Evolutionary conservation across 345 rosid species (phyloP).

Genomic region (Boechera divaricarpa): DNA sequence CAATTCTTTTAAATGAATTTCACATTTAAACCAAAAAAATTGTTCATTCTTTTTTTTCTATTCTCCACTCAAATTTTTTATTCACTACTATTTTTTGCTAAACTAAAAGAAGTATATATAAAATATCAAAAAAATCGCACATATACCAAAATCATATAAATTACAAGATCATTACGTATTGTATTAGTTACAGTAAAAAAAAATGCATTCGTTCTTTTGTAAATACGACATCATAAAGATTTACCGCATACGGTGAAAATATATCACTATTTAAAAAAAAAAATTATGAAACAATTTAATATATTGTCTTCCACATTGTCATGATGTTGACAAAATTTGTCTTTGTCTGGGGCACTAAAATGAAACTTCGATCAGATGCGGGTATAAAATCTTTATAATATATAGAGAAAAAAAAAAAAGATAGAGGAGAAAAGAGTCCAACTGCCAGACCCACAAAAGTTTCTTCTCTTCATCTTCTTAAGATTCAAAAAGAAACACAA

Average conservation of each 20-base stretch:
- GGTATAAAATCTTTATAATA: too few relatives aligned
- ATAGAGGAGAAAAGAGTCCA: neutral
- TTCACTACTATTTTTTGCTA: neutral
- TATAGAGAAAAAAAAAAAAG: neutral
- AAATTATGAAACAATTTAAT: too few relatives aligned
- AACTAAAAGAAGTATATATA: neutral
- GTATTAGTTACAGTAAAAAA: neutral
- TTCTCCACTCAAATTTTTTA: neutral
- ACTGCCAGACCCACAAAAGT: slow-evolving; percentile 16
- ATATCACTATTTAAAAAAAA: neutral
- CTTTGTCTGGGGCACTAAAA: too few relatives aligned
- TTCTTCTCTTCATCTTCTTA: slow-evolving; percentile 18
- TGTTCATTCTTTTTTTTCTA: neutral
- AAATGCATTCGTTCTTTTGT: neutral
- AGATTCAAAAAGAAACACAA: slow-evolving; percentile 5
- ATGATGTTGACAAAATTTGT: too few relatives aligned
- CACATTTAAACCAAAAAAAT: too few relatives aligned
- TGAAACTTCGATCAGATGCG: too few relatives aligned
- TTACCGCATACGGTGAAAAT: neutral
- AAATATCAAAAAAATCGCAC: too few relatives aligned
- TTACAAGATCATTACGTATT: neutral
- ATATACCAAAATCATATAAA: too few relatives aligned
- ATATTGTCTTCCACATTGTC: too few relatives aligned
- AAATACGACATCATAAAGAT: neutral
- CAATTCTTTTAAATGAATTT: too few relatives aligned